Base-by-base conservation (phyloP, 1,139 yeast genomes). In the Magnusiomyces tetraspermus region DNA sequence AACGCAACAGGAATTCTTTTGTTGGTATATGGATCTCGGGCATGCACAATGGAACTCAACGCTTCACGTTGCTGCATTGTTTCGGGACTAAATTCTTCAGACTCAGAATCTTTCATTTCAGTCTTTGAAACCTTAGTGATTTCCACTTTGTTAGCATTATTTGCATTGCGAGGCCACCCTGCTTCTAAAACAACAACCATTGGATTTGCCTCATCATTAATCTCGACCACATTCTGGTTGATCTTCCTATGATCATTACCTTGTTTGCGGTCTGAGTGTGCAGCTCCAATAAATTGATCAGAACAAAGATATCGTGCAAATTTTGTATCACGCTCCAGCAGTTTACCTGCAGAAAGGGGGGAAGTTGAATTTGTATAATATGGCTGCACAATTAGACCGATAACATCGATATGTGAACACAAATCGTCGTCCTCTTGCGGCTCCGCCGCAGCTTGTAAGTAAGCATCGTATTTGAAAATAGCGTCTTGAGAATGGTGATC, bases 151-250 rank as follows among this genome's bases (percentile, higher is more conserved):
- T n/a, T n/a, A n/a, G n/a, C n/a, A n/a, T n/a, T n/a, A n/a, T n/a
- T 11, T 87, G 82, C 46, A 79, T 78, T 58, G 85, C 82, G 53
- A 66, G 87, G 88, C 88, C 88, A 82, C 44, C 88, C 88, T 33
- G 85, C 76, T 67, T 82, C 87, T 38, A 82, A 76, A 60, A 82
- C 77, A 56, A 78, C 69, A 33, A 79, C 73, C 5, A 59, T 60
- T 11, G 22, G 36, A 28, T 19, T 17, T 4, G 23, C 22, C 5
- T 13, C 38, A 17, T 19, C 24, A 21, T 38, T 38, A 15, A 38
- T 21, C 6, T 38, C 42, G 4, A 10, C 17, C 5, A 8, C n/a
- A 15, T 33, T 33, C n/a, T 33, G 10, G n/a, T 10, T 15, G n/a
- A 4, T 33, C 10, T 15, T 33, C 5, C 4, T 33, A 15, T 33